Conservation (phyloP, 768 basidiomycete genomes). For the Hemileccinum impolitum region DNA sequence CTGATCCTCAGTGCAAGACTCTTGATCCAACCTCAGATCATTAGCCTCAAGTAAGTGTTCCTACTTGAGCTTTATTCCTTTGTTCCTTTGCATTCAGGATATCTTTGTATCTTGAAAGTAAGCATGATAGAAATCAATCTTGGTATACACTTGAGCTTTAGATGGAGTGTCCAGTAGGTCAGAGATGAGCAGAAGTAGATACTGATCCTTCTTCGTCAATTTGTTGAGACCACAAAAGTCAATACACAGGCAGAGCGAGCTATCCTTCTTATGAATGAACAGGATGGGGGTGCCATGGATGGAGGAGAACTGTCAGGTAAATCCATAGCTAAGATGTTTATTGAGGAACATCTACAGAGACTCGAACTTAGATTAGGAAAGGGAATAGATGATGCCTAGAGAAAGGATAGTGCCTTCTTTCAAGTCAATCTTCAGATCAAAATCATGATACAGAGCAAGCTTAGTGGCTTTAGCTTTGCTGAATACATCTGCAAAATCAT, state of each 20-base stretch:
- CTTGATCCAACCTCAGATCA: no score
- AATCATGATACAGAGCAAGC: no score
- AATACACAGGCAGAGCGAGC: slow-evolving; percentile 23
- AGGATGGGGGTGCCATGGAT: background rate
- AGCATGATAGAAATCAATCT: background rate
- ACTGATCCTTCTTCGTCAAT: slow-evolving; percentile 23
- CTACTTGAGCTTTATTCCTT: no score
- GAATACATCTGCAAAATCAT: no score
- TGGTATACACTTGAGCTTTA: background rate
- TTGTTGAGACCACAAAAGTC: slow-evolving; percentile 35
- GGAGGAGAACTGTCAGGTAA: background rate
- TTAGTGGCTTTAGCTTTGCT: no score
- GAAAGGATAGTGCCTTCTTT: background rate
- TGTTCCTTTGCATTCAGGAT: no score
- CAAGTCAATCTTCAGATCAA: background rate
- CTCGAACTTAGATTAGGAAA: slow-evolving; percentile 24
- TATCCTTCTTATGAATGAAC: slow-evolving; percentile 20
- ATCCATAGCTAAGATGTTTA: slow-evolving; percentile 24
- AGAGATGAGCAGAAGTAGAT: slow-evolving; percentile 29
- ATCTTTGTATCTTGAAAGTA: no score
- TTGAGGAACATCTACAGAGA: slow-evolving; percentile 36
- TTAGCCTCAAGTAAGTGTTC: no score
- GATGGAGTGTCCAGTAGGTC: background rate
- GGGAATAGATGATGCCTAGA: background rate
- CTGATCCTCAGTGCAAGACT: no score